These are phyloP conservation scores for Schizosaccharomyces osmophilus DNA, from an alignment of 805 yeast species.

Conservation along the genomic window DNA sequence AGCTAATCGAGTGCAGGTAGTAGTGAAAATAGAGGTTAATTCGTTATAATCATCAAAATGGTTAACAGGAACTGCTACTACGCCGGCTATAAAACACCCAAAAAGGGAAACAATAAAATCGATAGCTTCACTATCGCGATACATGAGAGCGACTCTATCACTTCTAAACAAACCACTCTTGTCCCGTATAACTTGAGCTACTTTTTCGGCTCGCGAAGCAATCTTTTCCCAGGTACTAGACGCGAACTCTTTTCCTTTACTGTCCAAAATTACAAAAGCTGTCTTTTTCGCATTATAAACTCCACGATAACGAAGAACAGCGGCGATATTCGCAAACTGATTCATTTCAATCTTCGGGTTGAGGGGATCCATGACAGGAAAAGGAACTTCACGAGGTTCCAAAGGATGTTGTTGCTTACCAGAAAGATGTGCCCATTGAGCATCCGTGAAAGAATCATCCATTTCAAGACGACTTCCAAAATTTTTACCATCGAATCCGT, in stretches of 20 bases:
- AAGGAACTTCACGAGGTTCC: slow-evolving; percentile 2
- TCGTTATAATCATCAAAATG: slow-evolving; percentile 38
- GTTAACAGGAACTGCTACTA: slow-evolving; percentile 81
- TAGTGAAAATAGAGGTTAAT: slow-evolving; percentile 41
- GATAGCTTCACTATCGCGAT: slow-evolving; percentile 57
- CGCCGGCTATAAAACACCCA: slow-evolving; percentile 83
- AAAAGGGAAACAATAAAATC: slow-evolving; percentile 69
- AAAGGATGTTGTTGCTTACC: slow-evolving; percentile 2
- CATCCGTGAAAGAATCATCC: neutral
- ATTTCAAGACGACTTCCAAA: neutral
- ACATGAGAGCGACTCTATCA: slow-evolving; percentile 64
- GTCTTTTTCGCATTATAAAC: slow-evolving; percentile 35
- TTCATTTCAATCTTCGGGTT: slow-evolving; percentile 3
- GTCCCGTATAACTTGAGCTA: slow-evolving; percentile 61
- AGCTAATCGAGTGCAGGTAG: slow-evolving; percentile 54
- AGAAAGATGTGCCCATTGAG: neutral
- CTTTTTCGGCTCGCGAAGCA: slow-evolving; percentile 57
- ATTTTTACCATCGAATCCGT: neutral
- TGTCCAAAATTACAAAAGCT: slow-evolving; percentile 51
- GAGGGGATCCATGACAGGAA: neutral
- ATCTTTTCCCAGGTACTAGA: slow-evolving; percentile 78
- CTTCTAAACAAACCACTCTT: slow-evolving; percentile 50
- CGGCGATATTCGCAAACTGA: slow-evolving; percentile 36
- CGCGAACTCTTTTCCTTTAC: slow-evolving; percentile 54
- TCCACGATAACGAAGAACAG: slow-evolving; percentile 52